These are phyloP conservation scores for Ichthyophthirius multifiliis DNA, from an alignment of 169 alveolate species.

Conservation along the genomic window DNA sequence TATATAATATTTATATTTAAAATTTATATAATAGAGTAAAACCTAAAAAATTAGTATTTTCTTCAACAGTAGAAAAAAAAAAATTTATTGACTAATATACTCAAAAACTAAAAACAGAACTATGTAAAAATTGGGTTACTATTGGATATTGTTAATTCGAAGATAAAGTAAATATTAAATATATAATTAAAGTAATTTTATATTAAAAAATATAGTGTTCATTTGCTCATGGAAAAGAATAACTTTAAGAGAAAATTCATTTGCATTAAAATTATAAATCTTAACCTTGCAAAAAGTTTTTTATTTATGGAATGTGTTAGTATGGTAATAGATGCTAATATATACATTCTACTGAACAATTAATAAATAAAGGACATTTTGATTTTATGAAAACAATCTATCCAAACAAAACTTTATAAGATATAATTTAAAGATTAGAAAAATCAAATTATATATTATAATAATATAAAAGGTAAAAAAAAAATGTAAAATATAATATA, in stretches of 20 bases:
- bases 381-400: not conserved
- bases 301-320: constrained; percentile 62
- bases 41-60: constrained; percentile 25
- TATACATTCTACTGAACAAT: constrained; percentile 34
- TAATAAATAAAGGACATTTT: not conserved
- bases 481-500: too few relatives aligned
- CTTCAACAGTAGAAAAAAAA: constrained; percentile 18
- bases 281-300: constrained; percentile 75
- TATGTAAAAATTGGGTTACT: constrained; percentile 76
- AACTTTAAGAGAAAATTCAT: constrained; percentile 60
- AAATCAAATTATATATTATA: too few relatives aligned
- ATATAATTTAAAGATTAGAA: too few relatives aligned
- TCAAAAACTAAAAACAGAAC: constrained; percentile 66
- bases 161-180: constrained; percentile 49
- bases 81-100: constrained; percentile 33
- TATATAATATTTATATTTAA: too few relatives aligned
- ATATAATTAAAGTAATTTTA: too few relatives aligned
- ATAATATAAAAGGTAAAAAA: too few relatives aligned
- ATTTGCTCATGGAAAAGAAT: constrained; percentile 80
- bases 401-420: not conserved
- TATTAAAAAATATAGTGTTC: too few relatives aligned
- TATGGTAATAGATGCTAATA: constrained; percentile 80
- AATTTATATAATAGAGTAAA: too few relatives aligned
- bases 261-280: constrained; percentile 76
- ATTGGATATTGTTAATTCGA: constrained; percentile 77